These are phyloP conservation scores for Phytophthora hybrid DNA, from an alignment of 352 stramenopile genomes.

Conservation along the genomic window DNA sequence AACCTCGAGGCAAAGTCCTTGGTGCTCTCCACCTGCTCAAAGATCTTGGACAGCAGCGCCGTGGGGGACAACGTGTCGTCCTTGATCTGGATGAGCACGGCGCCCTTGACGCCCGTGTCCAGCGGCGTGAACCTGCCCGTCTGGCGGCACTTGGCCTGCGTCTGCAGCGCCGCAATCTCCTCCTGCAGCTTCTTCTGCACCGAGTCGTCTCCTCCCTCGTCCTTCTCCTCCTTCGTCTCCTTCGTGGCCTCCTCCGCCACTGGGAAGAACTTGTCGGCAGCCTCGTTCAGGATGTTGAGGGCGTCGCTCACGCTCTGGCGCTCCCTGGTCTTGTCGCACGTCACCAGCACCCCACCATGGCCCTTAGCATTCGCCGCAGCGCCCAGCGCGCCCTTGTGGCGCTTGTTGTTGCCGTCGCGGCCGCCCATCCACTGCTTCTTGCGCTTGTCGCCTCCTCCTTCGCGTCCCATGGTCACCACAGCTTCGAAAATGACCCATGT, in stretches of 20 bases:
- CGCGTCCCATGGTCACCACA: conserved; percentile 36
- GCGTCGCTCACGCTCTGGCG: conserved; percentile 74
- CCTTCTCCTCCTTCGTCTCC: conserved; percentile 26
- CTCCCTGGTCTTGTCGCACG: conserved; percentile 83
- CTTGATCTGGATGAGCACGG: conserved; percentile 73
- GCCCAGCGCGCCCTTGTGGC: conserved; percentile 60
- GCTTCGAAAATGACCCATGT: conserved; percentile 15
- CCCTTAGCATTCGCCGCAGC: conserved; percentile 68
- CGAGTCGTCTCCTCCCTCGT: conserved; percentile 39
- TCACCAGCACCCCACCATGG: conserved; percentile 68
- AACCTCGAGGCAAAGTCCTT: conserved; percentile 83
- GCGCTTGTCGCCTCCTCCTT: conserved; percentile 53
- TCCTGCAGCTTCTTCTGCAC: conserved; percentile 76
- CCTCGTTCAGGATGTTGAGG: conserved; percentile 81
- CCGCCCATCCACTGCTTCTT: conserved; percentile 67
- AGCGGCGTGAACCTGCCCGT: conserved; percentile 76
- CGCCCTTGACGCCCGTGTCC: conserved; percentile 78
- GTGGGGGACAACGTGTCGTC: conserved; percentile 58
- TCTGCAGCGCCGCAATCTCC: conserved; percentile 71
- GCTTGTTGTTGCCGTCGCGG: conserved; percentile 55
- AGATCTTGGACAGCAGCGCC: conserved; percentile 64
- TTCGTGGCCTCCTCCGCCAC: conserved; percentile 26
- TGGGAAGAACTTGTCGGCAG: conserved; percentile 71
- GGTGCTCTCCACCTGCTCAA: conserved; percentile 64
- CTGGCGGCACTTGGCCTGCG: conserved; percentile 62